These are phyloP conservation scores for Penicillium sp. DNA, from an alignment of 2,329 filamentous ascomycete species.

Conservation along the genomic window DNA sequence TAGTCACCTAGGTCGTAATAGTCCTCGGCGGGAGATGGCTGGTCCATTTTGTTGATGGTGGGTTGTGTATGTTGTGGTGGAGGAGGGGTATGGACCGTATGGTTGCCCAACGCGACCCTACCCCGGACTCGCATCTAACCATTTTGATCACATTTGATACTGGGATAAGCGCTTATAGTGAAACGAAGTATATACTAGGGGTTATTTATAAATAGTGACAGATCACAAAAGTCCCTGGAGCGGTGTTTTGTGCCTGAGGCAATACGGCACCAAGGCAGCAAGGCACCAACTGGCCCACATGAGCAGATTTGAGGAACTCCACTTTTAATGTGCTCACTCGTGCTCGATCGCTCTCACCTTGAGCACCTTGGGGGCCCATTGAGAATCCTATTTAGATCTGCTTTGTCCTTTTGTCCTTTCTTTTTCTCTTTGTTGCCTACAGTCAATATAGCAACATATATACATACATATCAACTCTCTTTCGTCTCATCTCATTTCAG, in stretches of 20 bases:
- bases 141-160: not conserved
- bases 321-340: slow-evolving; percentile 15
- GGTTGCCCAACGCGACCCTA: not conserved
- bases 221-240: not conserved
- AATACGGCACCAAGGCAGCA: not conserved
- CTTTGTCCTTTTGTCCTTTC: not conserved
- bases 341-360: slow-evolving; percentile 32
- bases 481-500: not conserved
- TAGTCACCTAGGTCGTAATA: slow-evolving; percentile 39
- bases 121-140: not conserved
- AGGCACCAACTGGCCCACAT: not conserved
- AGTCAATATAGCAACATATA: not conserved
- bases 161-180: not conserved
- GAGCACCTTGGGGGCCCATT: slow-evolving; percentile 7
- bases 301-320: slow-evolving; percentile 21
- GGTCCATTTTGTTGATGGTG: slow-evolving; percentile 6
- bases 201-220: not conserved
- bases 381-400: slow-evolving; percentile 8
- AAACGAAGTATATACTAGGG: not conserved
- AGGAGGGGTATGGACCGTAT: slow-evolving; percentile 7
- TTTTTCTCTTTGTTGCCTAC: not conserved
- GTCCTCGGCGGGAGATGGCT: slow-evolving; percentile 7
- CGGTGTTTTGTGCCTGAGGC: not conserved
- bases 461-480: not conserved
- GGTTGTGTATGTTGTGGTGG: slow-evolving; percentile 1